Evolutionary conservation across 2,329 filamentous ascomycete genomes (phyloP).

Genomic region (Camillea tinctor): DNA sequence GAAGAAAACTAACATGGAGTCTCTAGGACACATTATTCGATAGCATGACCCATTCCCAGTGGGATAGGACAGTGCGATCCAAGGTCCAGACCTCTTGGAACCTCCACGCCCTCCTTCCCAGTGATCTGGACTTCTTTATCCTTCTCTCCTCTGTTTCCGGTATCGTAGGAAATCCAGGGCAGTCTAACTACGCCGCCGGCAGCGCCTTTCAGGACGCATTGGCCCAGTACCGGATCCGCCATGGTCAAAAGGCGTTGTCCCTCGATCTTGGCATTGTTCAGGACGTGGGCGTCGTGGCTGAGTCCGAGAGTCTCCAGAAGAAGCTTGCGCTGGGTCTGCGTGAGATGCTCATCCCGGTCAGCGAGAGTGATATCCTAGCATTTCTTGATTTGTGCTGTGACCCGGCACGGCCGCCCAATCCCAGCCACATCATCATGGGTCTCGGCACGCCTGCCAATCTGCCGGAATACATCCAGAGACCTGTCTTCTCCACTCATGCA

Average conservation of each 20-base stretch:
- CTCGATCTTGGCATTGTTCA: conserved; percentile 16
- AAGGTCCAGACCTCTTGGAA: conserved; percentile 18
- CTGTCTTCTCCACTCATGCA: conserved; percentile 13
- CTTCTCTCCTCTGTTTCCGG: conserved; percentile 11
- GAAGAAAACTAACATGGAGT: too few relatives aligned
- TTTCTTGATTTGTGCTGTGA: conserved; percentile 24
- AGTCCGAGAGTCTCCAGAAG: conserved; percentile 12
- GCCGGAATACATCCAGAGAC: neutral
- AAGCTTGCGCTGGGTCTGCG: conserved; percentile 17
- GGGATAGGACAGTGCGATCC: conserved; percentile 6
- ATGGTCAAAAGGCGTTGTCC: neutral
- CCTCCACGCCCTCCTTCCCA: conserved; percentile 5
- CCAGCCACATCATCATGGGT: conserved; percentile 18
- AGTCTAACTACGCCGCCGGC: conserved; percentile 15
- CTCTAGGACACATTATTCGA: conserved; percentile 14
- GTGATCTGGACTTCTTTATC: conserved; percentile 18
- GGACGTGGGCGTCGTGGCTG: conserved; percentile 10
- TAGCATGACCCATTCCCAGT: conserved; percentile 16
- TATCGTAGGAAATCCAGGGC: conserved; percentile 2
- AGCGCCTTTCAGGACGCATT: conserved; percentile 15
- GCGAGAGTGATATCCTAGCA: conserved; percentile 23
- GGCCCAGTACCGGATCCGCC: conserved; percentile 1
- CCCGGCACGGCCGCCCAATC: conserved; percentile 11
- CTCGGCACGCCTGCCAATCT: conserved; percentile 16
- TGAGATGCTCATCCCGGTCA: conserved; percentile 15